Base-by-base conservation (phyloP, 2,329 filamentous ascomycete genomes). In the Nothophaeocryptopus gaeumannii region DNA sequence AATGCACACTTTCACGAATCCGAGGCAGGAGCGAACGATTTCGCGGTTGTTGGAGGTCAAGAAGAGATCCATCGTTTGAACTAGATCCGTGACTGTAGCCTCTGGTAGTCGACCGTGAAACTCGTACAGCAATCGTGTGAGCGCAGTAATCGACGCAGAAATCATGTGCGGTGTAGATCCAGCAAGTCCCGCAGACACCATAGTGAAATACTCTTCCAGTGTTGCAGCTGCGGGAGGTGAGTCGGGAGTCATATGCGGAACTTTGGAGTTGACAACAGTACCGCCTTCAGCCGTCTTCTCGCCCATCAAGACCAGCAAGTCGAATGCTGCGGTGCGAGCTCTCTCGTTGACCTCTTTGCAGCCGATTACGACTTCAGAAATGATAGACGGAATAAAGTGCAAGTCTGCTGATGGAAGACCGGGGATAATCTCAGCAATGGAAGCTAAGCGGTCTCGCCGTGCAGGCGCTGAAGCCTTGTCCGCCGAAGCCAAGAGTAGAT, bases 291-390 rank as follows among this genome's bases (percentile, higher is more conserved):
- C 81, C 77, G 96, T 90, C 60, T 85, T 87, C 66, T 89, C 82
- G 12, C 89, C 91, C 81, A 97, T 91, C 38, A 87, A 78, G 15
- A 99, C 87, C 10, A 99, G 80, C 12, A 97, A 78, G 43, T 95
- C 89, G 66, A 96, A 99, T 0, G 93, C 92, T 2, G 86, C 84
- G 45, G 88, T 90, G 56, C 93, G 81, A 0, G 93, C 91, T 65
- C 90, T 90, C 70, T 99, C 93, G 66, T 99, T 99, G 65, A 93
- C 89, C 73, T 99, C 93, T 71, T 99, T 99, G 72, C 90, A 95
- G 55, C 89, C 88, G 55, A 99, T 90, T 45, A 99, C 91, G 31
- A 97, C 89, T 72, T 99, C 93, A 3, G 90, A 90, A 5, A 99
- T 79, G 39, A 96, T 83, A 1, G 88, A 83, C 1, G 93, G 91